These are phyloP conservation scores for Pythium utonaiense DNA, from an alignment of 352 stramenopile species.

Conservation along the genomic window DNA sequence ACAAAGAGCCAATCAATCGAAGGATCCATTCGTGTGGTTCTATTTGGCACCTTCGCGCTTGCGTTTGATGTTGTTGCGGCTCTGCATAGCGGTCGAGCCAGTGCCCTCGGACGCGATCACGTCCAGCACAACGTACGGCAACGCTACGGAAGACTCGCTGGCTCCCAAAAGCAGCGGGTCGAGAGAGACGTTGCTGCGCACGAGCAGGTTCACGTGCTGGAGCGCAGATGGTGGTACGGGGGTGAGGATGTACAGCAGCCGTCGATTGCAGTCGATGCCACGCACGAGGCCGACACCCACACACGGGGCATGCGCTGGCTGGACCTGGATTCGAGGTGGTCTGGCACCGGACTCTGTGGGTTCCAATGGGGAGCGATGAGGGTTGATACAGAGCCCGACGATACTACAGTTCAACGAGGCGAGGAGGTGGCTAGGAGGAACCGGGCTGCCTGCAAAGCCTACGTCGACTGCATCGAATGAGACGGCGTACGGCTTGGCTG, in stretches of 20 bases:
- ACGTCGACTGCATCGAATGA: constrained; percentile 61
- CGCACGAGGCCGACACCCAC: constrained; percentile 67
- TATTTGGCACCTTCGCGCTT: constrained; percentile 58
- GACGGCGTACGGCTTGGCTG: constrained; percentile 44
- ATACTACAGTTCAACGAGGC: constrained; percentile 69
- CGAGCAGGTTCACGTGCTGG: constrained; percentile 65
- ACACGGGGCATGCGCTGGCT: constrained; percentile 54
- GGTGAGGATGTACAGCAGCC: constrained; percentile 62
- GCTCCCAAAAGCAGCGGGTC: constrained; percentile 54
- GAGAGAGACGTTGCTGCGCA: constrained; percentile 63
- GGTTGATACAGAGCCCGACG: constrained; percentile 72
- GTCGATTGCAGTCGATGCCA: constrained; percentile 45
- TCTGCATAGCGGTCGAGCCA: constrained; percentile 75
- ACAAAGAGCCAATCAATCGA: constrained; percentile 1
- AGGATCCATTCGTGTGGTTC: neutral
- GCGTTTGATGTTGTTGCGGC: constrained; percentile 85
- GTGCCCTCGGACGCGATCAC: constrained; percentile 71
- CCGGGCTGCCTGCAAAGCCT: constrained; percentile 49
- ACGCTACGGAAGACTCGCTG: constrained; percentile 33
- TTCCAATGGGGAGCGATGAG: constrained; percentile 2
- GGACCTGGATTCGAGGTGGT: constrained; percentile 54
- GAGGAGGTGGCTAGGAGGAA: constrained; percentile 70
- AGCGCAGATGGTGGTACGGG: constrained; percentile 53
- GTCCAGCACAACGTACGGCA: constrained; percentile 67
- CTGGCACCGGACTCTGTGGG: constrained; percentile 9